phyloP scores from a whole-genome alignment of 441 rosid genomes.

The Syzygium malaccense region DNA sequence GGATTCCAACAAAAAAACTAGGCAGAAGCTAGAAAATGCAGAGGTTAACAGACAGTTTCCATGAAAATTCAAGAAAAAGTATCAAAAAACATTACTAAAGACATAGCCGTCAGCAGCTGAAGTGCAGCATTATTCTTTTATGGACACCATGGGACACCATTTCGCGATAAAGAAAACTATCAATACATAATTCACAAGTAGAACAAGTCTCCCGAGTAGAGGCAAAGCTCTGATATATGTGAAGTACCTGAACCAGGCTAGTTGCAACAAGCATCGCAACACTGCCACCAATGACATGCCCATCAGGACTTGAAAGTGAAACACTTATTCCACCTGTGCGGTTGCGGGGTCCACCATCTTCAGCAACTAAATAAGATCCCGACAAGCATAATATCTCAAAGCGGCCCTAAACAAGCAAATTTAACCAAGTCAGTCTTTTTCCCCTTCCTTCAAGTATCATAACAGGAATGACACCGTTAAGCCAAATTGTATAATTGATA shows the following conservation, averaged over 20 bases:
- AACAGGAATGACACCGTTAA: not conserved
- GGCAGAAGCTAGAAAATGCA: not conserved
- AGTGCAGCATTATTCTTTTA: not conserved
- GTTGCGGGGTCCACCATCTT: conserved; percentile 70
- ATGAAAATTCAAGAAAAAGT: not conserved
- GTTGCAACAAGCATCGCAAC: conserved; percentile 77
- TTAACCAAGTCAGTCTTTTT: conserved; percentile 16
- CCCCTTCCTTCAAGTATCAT: not conserved
- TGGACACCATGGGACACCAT: not conserved
- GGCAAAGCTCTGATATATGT: not conserved
- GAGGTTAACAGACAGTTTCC: not conserved
- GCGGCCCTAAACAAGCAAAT: conserved; percentile 53
- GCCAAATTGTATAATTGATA: not conserved
- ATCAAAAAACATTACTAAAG: not conserved
- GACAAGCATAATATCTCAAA: conserved; percentile 95
- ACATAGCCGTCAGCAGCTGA: not conserved
- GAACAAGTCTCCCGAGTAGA: not conserved
- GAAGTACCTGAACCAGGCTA: conserved; percentile 75
- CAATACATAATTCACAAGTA: not conserved
- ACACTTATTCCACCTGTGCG: conserved; percentile 92
- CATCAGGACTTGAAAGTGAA: conserved; percentile 89
- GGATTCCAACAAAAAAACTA: not conserved
- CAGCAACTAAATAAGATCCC: conserved; percentile 86
- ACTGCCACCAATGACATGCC: conserved; percentile 90
- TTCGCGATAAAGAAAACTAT: not conserved